A percentile compares a stretch with the other conserved stretches of the same genome.
phyloP scores from a whole-genome alignment of 73 alveolate species.

The Paramecium primaurelia region DNA sequence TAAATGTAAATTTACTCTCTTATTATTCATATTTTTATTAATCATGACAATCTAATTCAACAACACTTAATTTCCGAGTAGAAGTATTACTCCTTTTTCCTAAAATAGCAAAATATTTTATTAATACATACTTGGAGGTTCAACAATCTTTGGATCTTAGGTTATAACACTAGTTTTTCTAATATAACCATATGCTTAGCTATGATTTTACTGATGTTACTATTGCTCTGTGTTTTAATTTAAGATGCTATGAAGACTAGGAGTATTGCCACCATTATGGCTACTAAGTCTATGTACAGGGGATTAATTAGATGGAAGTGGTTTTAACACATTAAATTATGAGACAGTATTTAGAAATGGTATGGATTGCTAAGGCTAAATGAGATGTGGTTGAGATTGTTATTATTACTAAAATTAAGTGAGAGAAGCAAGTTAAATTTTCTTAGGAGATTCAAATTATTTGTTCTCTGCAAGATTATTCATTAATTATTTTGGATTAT shows the following conservation, averaged over 20 bases:
- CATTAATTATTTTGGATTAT: background rate
- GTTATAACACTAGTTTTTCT: background rate
- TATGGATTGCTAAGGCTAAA: background rate
- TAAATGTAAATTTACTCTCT: background rate
- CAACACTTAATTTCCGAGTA: conserved; percentile 10
- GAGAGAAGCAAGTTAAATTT: background rate
- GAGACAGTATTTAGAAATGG: background rate
- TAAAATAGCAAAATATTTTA: background rate
- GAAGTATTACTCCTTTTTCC: conserved; percentile 25
- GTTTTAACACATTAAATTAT: background rate
- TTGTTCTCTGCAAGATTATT: background rate
- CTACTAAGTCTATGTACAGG: background rate
- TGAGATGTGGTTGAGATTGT: background rate
- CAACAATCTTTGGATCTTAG: background rate
- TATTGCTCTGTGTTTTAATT: background rate
- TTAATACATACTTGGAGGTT: background rate
- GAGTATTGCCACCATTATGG: background rate
- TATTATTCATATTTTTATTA: background rate
- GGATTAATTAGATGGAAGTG: background rate
- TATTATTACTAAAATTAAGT: background rate
- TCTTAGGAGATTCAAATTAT: conserved; percentile 37
- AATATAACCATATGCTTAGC: background rate
- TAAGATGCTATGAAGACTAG: background rate
- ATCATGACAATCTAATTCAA: background rate
- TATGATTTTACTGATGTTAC: background rate